These are phyloP conservation scores for Fonticula alba DNA, from an alignment of 78 protist species.

Conservation along the genomic window DNA sequence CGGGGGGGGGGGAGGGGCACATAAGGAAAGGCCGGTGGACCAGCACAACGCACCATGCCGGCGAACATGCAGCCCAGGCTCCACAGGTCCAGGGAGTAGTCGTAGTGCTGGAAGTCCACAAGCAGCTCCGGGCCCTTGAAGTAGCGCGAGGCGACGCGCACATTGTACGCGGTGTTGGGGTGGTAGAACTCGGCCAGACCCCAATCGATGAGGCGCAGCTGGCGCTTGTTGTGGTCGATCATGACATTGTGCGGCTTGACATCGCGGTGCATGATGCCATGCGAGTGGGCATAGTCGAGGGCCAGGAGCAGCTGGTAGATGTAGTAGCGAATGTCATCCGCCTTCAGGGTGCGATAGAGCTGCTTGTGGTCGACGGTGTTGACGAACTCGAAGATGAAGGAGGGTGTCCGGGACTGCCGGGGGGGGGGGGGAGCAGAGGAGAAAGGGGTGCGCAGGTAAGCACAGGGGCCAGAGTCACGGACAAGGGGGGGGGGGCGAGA, in stretches of 20 bases:
- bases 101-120: conserved; percentile 82
- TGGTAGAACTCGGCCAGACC: conserved; percentile 99
- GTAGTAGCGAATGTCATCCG: conserved; percentile 83
- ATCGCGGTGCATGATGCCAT: conserved; percentile 92
- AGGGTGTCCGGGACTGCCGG: conserved; percentile 64
- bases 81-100: conserved; percentile 96
- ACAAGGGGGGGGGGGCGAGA: neutral
- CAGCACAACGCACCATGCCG: conserved; percentile 50
- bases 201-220: conserved; percentile 94
- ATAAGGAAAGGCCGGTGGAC: neutral
- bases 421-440: neutral
- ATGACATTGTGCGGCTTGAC: conserved; percentile 87
- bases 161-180: conserved; percentile 86
- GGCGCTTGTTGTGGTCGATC: conserved; percentile 83
- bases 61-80: conserved; percentile 95
- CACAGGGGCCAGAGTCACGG: neutral
- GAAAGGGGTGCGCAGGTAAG: neutral
- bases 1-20: neutral
- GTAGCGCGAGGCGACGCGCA: conserved; percentile 98
- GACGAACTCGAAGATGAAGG: conserved; percentile 83
- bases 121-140: conserved; percentile 96
- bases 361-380: conserved; percentile 80
- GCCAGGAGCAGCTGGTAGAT: conserved; percentile 86
- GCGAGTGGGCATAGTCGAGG: conserved; percentile 81
- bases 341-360: conserved; percentile 84